Conservation (phyloP, 208 protist species). For the Trypanosoma melophagium region DNA sequence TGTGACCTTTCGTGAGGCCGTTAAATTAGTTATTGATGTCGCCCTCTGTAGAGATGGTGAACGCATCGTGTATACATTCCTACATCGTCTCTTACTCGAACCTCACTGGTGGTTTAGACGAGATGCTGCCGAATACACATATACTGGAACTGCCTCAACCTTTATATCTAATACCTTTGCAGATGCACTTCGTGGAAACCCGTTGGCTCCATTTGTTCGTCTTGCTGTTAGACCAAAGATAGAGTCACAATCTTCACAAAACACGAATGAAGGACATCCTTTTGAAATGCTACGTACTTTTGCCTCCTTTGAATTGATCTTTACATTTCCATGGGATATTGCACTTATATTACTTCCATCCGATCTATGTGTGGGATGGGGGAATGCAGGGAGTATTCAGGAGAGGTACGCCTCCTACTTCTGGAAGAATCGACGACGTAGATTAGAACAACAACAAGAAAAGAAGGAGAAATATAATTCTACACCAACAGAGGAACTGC, state of each 20-base stretch:
- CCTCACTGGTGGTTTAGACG: constrained; percentile 72
- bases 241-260: neutral
- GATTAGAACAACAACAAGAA: constrained; percentile 6
- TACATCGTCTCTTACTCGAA: constrained; percentile 54
- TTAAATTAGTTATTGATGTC: constrained; percentile 73
- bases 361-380: constrained; percentile 41
- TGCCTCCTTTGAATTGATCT: constrained; percentile 67
- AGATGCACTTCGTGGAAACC: constrained; percentile 57
- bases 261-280: constrained; percentile 2
- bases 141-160: constrained; percentile 43
- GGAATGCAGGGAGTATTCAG: constrained; percentile 18
- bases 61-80: constrained; percentile 70
- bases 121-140: constrained; percentile 23
- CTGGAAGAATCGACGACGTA: constrained; percentile 59
- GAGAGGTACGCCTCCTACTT: constrained; percentile 60
- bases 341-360: constrained; percentile 57
- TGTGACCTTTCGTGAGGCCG: constrained; percentile 33
- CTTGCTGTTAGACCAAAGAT: constrained; percentile 45
- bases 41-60: constrained; percentile 75
- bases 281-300: constrained; percentile 65
- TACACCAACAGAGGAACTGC: neutral
- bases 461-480: neutral
- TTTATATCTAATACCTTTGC: constrained; percentile 53
- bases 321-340: constrained; percentile 56
- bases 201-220: constrained; percentile 52